Conservation (phyloP, 2,329 filamentous ascomycete genomes). For the Penicillium sp. region DNA sequence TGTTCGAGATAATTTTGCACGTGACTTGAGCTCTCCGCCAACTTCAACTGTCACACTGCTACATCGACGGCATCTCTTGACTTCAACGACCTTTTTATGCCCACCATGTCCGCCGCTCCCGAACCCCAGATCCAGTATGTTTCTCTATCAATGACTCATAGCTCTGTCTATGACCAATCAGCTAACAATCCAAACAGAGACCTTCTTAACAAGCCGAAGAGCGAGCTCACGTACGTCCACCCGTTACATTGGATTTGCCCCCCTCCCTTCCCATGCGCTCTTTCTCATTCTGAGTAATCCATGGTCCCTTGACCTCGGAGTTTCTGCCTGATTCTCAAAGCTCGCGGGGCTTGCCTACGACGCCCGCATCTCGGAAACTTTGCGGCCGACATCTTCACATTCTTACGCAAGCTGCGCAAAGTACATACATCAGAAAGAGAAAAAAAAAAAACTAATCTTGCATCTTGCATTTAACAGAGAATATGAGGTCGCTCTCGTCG, state of each 20-base stretch:
- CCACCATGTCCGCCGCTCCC: conserved; percentile 52
- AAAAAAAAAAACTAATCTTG: conserved; percentile 22
- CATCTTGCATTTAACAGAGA: conserved; percentile 55
- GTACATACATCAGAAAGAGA: conserved; percentile 8
- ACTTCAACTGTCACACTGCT: conserved; percentile 1
- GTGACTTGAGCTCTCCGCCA: conserved; percentile 16
- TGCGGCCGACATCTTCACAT: conserved; percentile 15
- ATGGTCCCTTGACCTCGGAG: neutral
- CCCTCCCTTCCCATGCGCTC: conserved; percentile 1
- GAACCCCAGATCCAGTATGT: conserved; percentile 71
- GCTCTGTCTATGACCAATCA: conserved; percentile 8
- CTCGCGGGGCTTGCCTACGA: conserved; percentile 11
- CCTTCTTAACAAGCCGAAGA: conserved; percentile 81
- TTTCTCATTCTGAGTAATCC: conserved; percentile 1
- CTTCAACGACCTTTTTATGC: conserved; percentile 28
- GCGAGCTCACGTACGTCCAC: conserved; percentile 77
- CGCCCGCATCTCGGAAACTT: conserved; percentile 8
- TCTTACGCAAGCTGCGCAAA: conserved; percentile 15
- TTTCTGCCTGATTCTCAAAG: conserved; percentile 7
- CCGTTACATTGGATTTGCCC: neutral
- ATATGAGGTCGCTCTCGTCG: conserved; percentile 81
- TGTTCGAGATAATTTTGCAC: conserved; percentile 1
- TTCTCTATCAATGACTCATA: conserved; percentile 19
- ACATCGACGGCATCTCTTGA: conserved; percentile 4
- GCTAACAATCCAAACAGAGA: conserved; percentile 57